Evolutionary conservation across 108 stramenopile species (phyloP).

Genomic region (Hondaea fermentalgiana): DNA sequence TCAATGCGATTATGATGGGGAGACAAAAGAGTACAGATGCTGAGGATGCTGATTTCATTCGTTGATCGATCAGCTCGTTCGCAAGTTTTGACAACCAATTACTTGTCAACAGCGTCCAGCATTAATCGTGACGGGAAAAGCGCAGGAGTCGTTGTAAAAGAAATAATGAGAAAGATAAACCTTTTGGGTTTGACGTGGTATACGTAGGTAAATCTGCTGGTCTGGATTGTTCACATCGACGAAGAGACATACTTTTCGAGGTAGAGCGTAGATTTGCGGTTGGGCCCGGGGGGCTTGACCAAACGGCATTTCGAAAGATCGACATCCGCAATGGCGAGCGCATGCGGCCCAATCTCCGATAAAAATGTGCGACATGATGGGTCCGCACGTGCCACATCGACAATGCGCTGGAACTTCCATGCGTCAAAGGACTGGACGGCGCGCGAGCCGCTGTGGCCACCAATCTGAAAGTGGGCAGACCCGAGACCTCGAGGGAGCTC

Average conservation of each 20-base stretch:
- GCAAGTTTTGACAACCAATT: no score
- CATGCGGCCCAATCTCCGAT: neutral
- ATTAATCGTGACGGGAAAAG: no score
- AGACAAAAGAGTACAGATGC: no score
- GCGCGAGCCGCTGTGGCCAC: neutral
- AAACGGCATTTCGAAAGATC: neutral
- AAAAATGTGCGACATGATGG: neutral
- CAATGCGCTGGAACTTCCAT: neutral
- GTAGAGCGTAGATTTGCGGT: neutral
- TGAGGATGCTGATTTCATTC: no score
- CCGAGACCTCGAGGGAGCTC: neutral
- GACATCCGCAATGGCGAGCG: neutral
- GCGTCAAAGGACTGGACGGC: neutral
- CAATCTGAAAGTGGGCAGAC: neutral
- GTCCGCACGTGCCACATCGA: neutral
- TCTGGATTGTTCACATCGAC: no score
- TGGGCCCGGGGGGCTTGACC: neutral
- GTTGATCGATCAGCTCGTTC: no score
- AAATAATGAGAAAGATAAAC: no score
- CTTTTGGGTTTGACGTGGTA: no score
- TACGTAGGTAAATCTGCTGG: no score
- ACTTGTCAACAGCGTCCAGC: no score
- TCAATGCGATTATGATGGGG: no score
- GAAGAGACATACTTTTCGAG: neutral
- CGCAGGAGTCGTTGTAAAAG: no score